Base-by-base conservation (phyloP, 371 early-diverging fungal genomes). In the Lichtheimia corymbifera region DNA sequence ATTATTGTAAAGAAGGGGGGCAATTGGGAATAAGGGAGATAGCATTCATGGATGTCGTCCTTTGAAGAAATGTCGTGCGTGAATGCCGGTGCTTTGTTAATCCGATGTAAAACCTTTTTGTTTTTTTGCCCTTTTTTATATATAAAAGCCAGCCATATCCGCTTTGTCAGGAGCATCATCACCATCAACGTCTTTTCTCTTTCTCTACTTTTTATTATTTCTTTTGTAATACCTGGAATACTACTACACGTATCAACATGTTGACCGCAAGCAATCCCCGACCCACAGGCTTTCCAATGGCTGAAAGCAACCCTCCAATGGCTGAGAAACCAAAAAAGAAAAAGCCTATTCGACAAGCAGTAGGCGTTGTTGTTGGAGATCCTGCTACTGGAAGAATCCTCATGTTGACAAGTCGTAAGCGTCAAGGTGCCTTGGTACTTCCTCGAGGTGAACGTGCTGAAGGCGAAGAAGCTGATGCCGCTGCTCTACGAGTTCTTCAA, bases 281-380 rank as follows among this genome's bases (percentile, higher is more conserved):
- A 42, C 43, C 30, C 14, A 42, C 30, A 9, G 57, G 43, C 24
- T 44, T 56, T 42, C 45, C 57, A 45, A 56, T 13, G 27, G 43
- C 25, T 17, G 25, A 27, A 45, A 45, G 42, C 35, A 56, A 13
- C n/a, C 18, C 45, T 41, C 18, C 56, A 45, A 27, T 42, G 43
- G 43, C 51, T 25, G 41, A 50, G 7, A 49, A 59, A 18, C 50
- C 52, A 45, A 62, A 51, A 40, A 62, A 62, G 40, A 62, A 62
- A 51, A 62, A 55, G 45, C 14, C 44, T 15, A 49, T 62, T 62
- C 56, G 63, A 30, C 63, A 62, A 75, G 72, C 74, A 52, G 71
- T 75, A 35, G 77, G 77, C 49, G 61, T 73, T 0, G 64, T 80
- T 63, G 71, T 72, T 0, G 63, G 70, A 44, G 73, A 80, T 24